Base-by-base conservation (phyloP, 306 rosid genomes). In the Macrotyloma uniflorum region DNA sequence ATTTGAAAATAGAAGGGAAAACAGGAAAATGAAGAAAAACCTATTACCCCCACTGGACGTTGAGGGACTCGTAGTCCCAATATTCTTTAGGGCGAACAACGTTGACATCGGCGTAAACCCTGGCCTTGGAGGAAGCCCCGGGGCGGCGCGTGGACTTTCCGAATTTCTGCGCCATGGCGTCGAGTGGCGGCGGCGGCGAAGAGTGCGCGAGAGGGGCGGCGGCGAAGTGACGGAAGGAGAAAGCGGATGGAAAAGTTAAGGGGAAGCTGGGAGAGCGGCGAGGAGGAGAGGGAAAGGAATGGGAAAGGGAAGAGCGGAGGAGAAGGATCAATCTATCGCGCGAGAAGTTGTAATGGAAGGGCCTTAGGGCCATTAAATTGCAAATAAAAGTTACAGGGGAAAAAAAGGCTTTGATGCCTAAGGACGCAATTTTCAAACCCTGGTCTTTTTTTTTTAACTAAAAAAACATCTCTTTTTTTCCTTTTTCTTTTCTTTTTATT, bases 91-190 rank as follows among this genome's bases (percentile, higher is more conserved):
- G 98, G 33, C 98, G 98, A 76, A 93, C 74, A 11, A 93, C 93
- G 92, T 93, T 93, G 83, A 93, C 73, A 36, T 93, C 98, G 67
- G 92, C 45, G 77, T 90, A 93, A 73, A 90, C 91, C 93, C 95
- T 85, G 42, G 98, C 91, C 77, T 89, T 90, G 51, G 98, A 93
- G 79, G 94, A 82, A 53, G 96, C 99, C 91, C 99, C 99, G 32
- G 99, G 91, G 33, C 97, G 97, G 91, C 99, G 99, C 59, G 89
- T 86, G 57, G 98, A 79, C 77, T 95, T 95, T 2, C 93, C 97
- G 68, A 95, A 91, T 86, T 95, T 95, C 89, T 95, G 98, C 35
- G 99, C 92, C 99, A 95, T 93, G 86, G 87, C 77, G 87, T 76
- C 88, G 59, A 70, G 80, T 0, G 14, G 72, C 0, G 43, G 79